These are phyloP conservation scores for Cucumis melo DNA, from an alignment of 306 rosid genomes.

Conservation along the genomic window DNA sequence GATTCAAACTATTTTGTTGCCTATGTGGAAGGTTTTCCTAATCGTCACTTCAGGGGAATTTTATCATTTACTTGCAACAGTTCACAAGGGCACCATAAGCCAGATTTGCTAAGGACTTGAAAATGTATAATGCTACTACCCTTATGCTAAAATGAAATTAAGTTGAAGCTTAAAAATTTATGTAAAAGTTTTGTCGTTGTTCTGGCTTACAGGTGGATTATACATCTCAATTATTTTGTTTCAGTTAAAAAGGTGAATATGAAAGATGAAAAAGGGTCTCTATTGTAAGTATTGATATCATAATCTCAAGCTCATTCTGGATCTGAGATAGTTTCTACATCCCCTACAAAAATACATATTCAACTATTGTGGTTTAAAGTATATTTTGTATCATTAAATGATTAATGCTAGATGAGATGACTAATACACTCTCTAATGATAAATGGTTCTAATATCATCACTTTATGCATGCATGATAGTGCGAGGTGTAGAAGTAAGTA, in stretches of 20 bases:
- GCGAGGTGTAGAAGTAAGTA: no score
- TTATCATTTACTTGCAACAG: not conserved
- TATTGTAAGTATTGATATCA: not conserved
- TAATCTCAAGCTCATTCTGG: not conserved
- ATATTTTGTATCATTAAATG: no score
- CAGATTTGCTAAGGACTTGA: not conserved
- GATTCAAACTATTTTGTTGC: not conserved
- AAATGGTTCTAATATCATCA: no score
- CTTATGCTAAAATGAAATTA: not conserved
- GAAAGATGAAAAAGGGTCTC: not conserved
- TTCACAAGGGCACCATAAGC: not conserved
- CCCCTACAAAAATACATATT: no score
- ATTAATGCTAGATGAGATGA: no score
- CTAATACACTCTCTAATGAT: no score
- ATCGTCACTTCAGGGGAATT: not conserved
- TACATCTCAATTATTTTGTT: not conserved
- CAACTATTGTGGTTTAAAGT: no score
- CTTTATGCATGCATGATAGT: no score
- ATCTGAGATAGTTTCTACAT: no score
- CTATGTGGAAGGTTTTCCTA: not conserved
- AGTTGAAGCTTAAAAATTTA: not conserved
- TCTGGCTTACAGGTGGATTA: not conserved
- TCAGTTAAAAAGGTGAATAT: not conserved
- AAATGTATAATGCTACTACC: not conserved
- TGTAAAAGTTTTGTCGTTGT: not conserved